Evolutionary conservation across 78 protist species (phyloP).

Genomic region (Dictyostelium purpureum): DNA sequence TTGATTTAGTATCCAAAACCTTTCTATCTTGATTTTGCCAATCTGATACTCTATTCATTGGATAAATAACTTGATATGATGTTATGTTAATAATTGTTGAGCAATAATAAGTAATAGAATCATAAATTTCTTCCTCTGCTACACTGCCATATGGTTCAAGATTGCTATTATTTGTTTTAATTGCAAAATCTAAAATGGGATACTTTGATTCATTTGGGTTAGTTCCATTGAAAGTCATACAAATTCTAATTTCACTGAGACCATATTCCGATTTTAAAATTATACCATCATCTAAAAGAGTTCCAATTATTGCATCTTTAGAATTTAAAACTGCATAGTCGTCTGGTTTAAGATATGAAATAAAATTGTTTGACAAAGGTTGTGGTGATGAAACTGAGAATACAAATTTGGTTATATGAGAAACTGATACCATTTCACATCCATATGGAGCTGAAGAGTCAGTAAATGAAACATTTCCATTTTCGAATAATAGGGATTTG

Average conservation of each 20-base stretch:
- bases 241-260: not conserved
- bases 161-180: not conserved
- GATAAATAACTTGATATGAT: not conserved
- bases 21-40: not conserved
- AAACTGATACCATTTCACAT: not conserved
- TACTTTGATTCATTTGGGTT: not conserved
- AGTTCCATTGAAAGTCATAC: not conserved
- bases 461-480: not conserved
- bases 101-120: not conserved
- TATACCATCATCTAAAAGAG: slow-evolving; percentile 37
- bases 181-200: slow-evolving; percentile 7
- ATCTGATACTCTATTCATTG: not conserved
- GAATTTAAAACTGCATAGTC: slow-evolving; percentile 37
- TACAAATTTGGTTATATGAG: not conserved
- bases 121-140: not conserved
- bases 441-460: not conserved
- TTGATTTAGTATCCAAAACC: not conserved
- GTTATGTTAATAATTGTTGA: not conserved
- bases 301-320: slow-evolving; percentile 21
- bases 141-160: not conserved
- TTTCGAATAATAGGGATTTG: not conserved
- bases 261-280: not conserved
- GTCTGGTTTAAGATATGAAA: slow-evolving; percentile 24
- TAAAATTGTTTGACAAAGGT: slow-evolving; percentile 18
- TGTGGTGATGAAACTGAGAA: not conserved